Evolutionary conservation across 306 rosid species (phyloP).

Genomic region (Casuarina cunninghamiana): DNA sequence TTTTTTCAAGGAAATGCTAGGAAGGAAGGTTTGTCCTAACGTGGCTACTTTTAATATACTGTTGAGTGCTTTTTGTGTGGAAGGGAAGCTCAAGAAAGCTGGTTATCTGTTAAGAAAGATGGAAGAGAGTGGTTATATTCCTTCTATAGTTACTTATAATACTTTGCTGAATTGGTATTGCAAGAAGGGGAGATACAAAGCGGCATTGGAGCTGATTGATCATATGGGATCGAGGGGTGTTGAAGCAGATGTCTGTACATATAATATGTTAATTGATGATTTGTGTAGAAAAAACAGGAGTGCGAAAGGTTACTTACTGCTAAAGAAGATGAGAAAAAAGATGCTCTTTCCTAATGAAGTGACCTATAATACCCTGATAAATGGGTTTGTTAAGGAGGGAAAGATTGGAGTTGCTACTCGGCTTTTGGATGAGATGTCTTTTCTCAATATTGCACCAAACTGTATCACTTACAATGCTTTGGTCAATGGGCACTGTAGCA

Average conservation of each 20-base stretch:
- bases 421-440: conserved; percentile 63
- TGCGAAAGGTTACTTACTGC: conserved; percentile 65
- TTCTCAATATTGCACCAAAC: conserved; percentile 51
- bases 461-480: conserved; percentile 58
- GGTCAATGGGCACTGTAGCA: conserved; percentile 54
- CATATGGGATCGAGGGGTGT: conserved; percentile 73
- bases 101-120: conserved; percentile 53
- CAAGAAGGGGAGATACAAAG: conserved; percentile 62
- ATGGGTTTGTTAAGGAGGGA: conserved; percentile 80
- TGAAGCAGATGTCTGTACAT: conserved; percentile 63
- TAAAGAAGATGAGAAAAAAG: conserved; percentile 72
- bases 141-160: conserved; percentile 60
- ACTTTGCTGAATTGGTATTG: conserved; percentile 77
- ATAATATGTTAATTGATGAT: conserved; percentile 65
- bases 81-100: conserved; percentile 63
- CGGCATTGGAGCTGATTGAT: conserved; percentile 59
- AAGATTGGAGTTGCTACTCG: conserved; percentile 60
- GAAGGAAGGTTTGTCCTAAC: conserved; percentile 48
- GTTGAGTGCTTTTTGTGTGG: conserved; percentile 57
- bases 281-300: conserved; percentile 65
- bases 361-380: conserved; percentile 67
- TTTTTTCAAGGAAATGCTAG: conserved; percentile 67
- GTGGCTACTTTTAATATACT: conserved; percentile 67
- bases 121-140: conserved; percentile 62
- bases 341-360: conserved; percentile 57